Conservation (phyloP, 495 filamentous ascomycete genomes). For the Penicillium verhagenii region DNA sequence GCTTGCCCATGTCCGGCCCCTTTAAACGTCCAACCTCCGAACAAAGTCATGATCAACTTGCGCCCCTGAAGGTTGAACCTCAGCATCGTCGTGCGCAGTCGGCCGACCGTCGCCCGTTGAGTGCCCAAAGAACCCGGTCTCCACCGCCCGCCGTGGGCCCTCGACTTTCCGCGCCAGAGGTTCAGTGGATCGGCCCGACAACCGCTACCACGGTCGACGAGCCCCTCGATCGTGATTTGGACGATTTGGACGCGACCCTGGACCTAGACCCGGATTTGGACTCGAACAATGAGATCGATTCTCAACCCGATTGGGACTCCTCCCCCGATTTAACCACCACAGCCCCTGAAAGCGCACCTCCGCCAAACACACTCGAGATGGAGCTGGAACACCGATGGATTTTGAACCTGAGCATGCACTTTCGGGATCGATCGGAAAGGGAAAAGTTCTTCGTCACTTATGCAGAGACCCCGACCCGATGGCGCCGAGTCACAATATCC, state of each 20-base stretch:
- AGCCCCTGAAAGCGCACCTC: slow-evolving; percentile 26
- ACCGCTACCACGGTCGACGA: slow-evolving; percentile 39
- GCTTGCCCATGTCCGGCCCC: slow-evolving; percentile 69
- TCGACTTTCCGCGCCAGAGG: slow-evolving; percentile 48
- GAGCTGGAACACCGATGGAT: slow-evolving; percentile 93
- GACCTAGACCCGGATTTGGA: slow-evolving; percentile 7
- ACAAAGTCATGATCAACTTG: slow-evolving; percentile 66
- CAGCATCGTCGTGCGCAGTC: slow-evolving; percentile 68
- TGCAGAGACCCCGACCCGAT: slow-evolving; percentile 72
- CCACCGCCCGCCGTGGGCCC: slow-evolving; percentile 42
- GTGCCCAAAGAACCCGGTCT: slow-evolving; percentile 43
- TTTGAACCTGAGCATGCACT: slow-evolving; percentile 97
- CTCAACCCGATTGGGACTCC: slow-evolving; percentile 5
- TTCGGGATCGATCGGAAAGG: slow-evolving; percentile 87
- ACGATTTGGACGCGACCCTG: no score
- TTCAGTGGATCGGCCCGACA: slow-evolving; percentile 43
- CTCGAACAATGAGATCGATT: slow-evolving; percentile 1
- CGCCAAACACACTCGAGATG: slow-evolving; percentile 62
- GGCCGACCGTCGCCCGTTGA: slow-evolving; percentile 60
- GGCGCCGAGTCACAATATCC: slow-evolving; percentile 89
- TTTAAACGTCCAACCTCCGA: slow-evolving; percentile 83
- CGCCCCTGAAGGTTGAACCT: slow-evolving; percentile 59
- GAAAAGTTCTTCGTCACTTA: slow-evolving; percentile 99
- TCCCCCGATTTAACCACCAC: slow-evolving; percentile 15
- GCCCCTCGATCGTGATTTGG: slow-evolving; percentile 1